Conservation (phyloP, 1,139 yeast species). For the Spencermartinsiella ligniputridi region DNA sequence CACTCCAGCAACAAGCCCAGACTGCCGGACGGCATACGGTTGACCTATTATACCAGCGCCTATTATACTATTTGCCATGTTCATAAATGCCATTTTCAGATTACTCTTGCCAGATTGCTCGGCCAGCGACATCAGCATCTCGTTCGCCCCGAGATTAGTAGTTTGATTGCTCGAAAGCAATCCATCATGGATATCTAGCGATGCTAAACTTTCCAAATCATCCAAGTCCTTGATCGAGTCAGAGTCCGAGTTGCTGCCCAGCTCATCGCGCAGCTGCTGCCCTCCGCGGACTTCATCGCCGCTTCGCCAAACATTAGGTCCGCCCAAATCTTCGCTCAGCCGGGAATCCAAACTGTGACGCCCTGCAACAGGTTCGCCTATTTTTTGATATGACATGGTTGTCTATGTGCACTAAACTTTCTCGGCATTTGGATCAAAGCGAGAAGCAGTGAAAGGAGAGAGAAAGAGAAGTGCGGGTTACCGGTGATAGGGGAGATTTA, state of each 20-base stretch:
- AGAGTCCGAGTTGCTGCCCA: neutral
- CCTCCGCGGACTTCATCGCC: no score
- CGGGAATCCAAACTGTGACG: no score
- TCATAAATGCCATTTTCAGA: slow-evolving; percentile 89
- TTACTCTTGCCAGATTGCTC: slow-evolving; percentile 40
- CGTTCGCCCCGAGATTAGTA: slow-evolving; percentile 22
- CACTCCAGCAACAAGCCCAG: slow-evolving; percentile 75
- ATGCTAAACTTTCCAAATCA: slow-evolving; percentile 14
- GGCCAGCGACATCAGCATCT: slow-evolving; percentile 23
- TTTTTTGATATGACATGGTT: neutral
- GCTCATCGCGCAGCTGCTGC: no score
- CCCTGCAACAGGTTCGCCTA: neutral
- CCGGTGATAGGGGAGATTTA: no score
- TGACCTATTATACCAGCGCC: slow-evolving; percentile 97
- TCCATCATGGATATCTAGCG: slow-evolving; percentile 2
- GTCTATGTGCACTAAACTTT: no score
- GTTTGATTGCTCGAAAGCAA: slow-evolving; percentile 4
- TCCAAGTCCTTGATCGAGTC: slow-evolving; percentile 8
- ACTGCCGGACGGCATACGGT: slow-evolving; percentile 78
- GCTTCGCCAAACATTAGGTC: no score
- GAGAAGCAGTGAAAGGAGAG: no score
- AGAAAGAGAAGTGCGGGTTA: no score
- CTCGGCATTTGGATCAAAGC: no score
- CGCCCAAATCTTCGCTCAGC: no score
- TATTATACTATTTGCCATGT: slow-evolving; percentile 86